Conservation (phyloP, 1,284 basidiomycete species). For the Entoloma clypeatum region DNA sequence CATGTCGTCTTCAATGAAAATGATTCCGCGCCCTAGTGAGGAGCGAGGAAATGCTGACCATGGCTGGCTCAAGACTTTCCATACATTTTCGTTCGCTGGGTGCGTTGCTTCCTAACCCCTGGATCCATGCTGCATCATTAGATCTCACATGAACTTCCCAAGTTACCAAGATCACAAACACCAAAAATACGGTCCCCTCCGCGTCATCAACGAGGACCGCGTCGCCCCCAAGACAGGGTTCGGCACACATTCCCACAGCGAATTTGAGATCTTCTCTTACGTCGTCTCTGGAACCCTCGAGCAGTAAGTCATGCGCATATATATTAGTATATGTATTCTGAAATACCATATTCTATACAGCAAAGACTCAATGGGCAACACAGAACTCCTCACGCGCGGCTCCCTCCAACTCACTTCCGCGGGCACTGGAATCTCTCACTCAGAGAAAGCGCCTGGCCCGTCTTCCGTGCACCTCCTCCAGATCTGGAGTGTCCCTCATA, state of each 20-base stretch:
- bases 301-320: slow-evolving; percentile 52
- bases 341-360: slow-evolving; percentile 33
- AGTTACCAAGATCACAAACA: slow-evolving; percentile 58
- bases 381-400: slow-evolving; percentile 83
- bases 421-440: slow-evolving; percentile 84
- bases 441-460: slow-evolving; percentile 63
- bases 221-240: slow-evolving; percentile 79
- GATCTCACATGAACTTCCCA: neutral
- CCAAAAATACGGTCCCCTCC: slow-evolving; percentile 57
- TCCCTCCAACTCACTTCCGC: slow-evolving; percentile 90
- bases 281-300: slow-evolving; percentile 74
- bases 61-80: slow-evolving; percentile 89
- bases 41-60: slow-evolving; percentile 81
- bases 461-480: slow-evolving; percentile 79
- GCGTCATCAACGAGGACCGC: slow-evolving; percentile 89
- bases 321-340: no score
- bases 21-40: slow-evolving; percentile 55
- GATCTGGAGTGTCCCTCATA: slow-evolving; percentile 78
- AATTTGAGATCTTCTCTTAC: slow-evolving; percentile 93
- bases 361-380: slow-evolving; percentile 87
- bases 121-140: neutral
- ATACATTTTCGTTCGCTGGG: slow-evolving; percentile 82
- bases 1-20: slow-evolving; percentile 38
- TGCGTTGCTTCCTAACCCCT: no score
- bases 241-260: slow-evolving; percentile 79